Evolutionary conservation across 2,329 filamentous ascomycete genomes (phyloP).

Genomic region (Orbilia oligospora): DNA sequence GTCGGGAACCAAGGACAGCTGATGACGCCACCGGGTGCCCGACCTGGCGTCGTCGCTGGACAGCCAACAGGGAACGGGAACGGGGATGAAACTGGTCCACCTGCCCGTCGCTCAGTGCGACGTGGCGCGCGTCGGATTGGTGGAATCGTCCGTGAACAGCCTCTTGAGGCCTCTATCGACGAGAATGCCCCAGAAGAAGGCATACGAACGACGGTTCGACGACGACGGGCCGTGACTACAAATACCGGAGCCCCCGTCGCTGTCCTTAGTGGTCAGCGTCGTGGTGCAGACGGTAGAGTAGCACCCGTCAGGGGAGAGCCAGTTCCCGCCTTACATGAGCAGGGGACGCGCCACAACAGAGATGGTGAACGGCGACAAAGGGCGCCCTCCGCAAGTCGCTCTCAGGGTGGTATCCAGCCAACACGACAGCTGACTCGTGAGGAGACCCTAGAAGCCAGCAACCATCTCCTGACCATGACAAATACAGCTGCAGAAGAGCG

Average conservation of each 20-base stretch:
- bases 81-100: not conserved
- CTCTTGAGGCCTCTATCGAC: not conserved
- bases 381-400: too few relatives aligned
- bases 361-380: too few relatives aligned
- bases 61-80: slow-evolving; percentile 9
- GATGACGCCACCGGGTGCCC: slow-evolving; percentile 9
- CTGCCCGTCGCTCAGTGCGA: slow-evolving; percentile 12
- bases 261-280: slow-evolving; percentile 20
- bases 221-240: slow-evolving; percentile 3
- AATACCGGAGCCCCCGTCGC: slow-evolving; percentile 13
- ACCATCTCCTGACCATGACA: slow-evolving; percentile 6
- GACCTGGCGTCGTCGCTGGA: not conserved
- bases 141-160: not conserved
- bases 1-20: not conserved
- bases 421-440: too few relatives aligned
- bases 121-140: not conserved
- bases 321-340: slow-evolving; percentile 4
- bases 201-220: slow-evolving; percentile 9
- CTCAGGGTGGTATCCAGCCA: too few relatives aligned
- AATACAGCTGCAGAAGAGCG: slow-evolving; percentile 15
- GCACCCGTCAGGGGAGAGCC: not conserved
- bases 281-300: slow-evolving; percentile 17
- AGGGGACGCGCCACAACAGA: not conserved
- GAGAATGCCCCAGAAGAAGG: slow-evolving; percentile 8
- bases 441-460: too few relatives aligned